Evolutionary conservation across 305 asterid genomes (phyloP), one percentile per base, ranked within the genome.

Genomic region (Fraxinus ornus): DNA sequence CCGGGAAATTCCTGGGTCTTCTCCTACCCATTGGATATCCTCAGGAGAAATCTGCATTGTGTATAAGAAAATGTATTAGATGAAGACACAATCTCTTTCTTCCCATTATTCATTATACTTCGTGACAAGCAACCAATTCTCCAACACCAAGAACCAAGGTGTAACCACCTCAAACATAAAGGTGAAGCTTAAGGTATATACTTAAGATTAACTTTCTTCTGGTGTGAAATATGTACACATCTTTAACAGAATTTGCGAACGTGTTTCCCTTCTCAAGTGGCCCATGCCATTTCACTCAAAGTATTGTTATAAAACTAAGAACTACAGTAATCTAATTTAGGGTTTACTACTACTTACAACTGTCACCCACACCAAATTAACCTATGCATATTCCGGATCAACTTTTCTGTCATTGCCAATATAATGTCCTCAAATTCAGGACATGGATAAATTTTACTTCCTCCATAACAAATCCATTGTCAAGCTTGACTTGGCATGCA

Each of bases 1-100:
- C 85, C 85, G 92, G 82, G 87, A 87, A 78, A 93, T 81, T 87
- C 94, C 93, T 80, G 93, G 94, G 79, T 93, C 97, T 87, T 89
- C 96, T 84, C 94, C 93, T 19, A 79, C 97, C 97, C 97, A 94
- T 55, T 91, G 94, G 77, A 94, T 90, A 88, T 94, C 97, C 75
- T 92, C 93, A 3, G 94, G 95, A 90, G 99, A 84, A 84, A 95
- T 92, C 99, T 95, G 91, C 81, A 86, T 75, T 70, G 26, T n/a
- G 80, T 19, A 28, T 76, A 78, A 66, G 83, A 80, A 78, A 81
- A 2, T 68, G 32, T 74, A 79, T 44, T 83, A 86, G 21, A 66
- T 77, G 32, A 68, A 33, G 60, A 82, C 78, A 39, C n/a, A 3
- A 28, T 68, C 75, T 68, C 75, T 68, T 68, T 26, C 72, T 68